Percentiles rank a stretch among this genome's conserved stretches.
These are phyloP conservation scores for Selaginella moellendorffii DNA, from an alignment of 75 land plant genomes.

Conservation along the genomic window DNA sequence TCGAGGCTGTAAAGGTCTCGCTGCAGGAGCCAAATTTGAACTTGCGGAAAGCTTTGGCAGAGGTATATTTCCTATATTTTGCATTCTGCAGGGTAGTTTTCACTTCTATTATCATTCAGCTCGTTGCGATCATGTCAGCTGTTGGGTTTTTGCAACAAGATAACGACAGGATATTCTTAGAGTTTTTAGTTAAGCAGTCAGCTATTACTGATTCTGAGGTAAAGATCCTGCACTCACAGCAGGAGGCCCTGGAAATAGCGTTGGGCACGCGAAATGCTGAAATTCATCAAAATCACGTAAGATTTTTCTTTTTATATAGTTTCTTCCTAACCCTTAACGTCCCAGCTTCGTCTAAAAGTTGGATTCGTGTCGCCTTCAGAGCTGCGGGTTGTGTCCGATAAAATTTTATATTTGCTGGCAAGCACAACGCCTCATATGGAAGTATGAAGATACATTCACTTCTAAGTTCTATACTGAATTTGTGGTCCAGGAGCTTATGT, in stretches of 20 bases:
- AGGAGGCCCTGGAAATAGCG: constrained; percentile 21
- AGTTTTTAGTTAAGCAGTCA: constrained; percentile 73
- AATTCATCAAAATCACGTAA: background rate
- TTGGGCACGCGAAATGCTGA: constrained; percentile 10
- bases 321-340: too few relatives aligned
- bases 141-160: constrained; percentile 56
- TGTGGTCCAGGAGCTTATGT: constrained; percentile 58
- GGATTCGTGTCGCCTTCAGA: constrained; percentile 47
- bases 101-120: constrained; percentile 48
- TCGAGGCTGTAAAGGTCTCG: constrained; percentile 49
- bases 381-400: constrained; percentile 63
- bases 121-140: constrained; percentile 82
- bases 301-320: too few relatives aligned
- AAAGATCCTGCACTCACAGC: constrained; percentile 19
- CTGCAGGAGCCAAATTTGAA: constrained; percentile 65
- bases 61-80: too few relatives aligned
- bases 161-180: constrained; percentile 62
- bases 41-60: constrained; percentile 63
- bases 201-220: constrained; percentile 51
- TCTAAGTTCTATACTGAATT: too few relatives aligned
- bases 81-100: too few relatives aligned
- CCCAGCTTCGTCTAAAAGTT: constrained; percentile 42
- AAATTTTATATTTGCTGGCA: constrained; percentile 70
- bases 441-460: too few relatives aligned
- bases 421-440: constrained; percentile 87